phyloP scores from a whole-genome alignment of 306 rosid genomes.

The Prunus mira region DNA sequence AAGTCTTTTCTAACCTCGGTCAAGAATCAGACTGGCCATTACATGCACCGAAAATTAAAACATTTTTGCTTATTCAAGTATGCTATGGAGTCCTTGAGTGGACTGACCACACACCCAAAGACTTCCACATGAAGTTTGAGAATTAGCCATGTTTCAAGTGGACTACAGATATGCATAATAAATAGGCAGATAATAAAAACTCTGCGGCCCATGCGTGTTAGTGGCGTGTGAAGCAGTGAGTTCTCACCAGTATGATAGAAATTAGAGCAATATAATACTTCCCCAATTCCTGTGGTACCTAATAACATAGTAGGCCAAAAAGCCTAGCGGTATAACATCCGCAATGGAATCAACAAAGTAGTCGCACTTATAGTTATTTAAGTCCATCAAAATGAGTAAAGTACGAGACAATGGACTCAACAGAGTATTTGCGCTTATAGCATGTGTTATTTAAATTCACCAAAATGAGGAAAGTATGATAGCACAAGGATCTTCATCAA shows the following conservation, averaged over 20 bases:
- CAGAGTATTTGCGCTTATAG: neutral
- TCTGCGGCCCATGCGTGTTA: neutral
- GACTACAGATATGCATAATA: neutral
- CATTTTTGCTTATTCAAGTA: neutral
- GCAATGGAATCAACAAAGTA: neutral
- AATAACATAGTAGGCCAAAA: neutral
- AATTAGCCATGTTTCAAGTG: neutral
- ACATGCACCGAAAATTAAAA: neutral
- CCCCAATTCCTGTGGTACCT: neutral
- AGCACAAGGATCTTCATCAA: conserved; percentile 2
- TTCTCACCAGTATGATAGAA: neutral
- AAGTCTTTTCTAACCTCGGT: neutral
- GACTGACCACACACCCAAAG: neutral
- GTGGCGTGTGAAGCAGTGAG: neutral
- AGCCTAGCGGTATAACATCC: neutral
- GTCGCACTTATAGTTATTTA: neutral
- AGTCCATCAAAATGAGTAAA: neutral
- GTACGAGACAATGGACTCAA: neutral
- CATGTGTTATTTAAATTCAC: neutral
- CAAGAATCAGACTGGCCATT: neutral
- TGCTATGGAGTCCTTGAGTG: neutral
- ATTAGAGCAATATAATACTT: neutral
- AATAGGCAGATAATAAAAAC: neutral
- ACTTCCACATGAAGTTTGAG: neutral
- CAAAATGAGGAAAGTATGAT: neutral